Evolutionary conservation across 768 basidiomycete genomes (phyloP).

Genomic region (Psilocybe tampanensis): DNA sequence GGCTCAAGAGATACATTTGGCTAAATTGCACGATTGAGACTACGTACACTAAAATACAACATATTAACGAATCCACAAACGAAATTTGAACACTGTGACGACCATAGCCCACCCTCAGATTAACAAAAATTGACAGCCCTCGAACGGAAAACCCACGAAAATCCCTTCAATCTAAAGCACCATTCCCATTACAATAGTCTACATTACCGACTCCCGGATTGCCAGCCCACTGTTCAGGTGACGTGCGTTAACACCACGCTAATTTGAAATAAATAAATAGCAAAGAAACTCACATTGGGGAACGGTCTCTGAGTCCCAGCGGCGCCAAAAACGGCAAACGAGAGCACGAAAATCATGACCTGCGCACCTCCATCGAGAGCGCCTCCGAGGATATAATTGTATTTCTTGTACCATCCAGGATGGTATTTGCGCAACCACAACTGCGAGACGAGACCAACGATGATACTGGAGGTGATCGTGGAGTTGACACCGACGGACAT

Average conservation of each 20-base stretch:
- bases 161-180: neutral
- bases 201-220: constrained; percentile 36
- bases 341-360: constrained; percentile 64
- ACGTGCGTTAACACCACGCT: too few species aligned
- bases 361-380: constrained; percentile 69
- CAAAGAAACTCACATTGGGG: constrained; percentile 37
- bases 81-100: too few species aligned
- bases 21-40: too few species aligned
- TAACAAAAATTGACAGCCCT: too few species aligned
- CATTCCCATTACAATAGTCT: neutral
- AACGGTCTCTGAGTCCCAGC: constrained; percentile 51
- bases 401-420: constrained; percentile 68
- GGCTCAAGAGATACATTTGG: too few species aligned
- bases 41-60: too few species aligned
- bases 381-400: constrained; percentile 70
- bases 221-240: constrained; percentile 51
- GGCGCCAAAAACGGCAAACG: constrained; percentile 68
- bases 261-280: constrained; percentile 1
- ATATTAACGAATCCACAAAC: too few species aligned
- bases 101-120: too few species aligned
- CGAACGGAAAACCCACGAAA: too few species aligned
- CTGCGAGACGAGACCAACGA: constrained; percentile 61
- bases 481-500: constrained; percentile 61
- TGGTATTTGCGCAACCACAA: constrained; percentile 57
- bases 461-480: constrained; percentile 44